Evolutionary conservation across 495 filamentous ascomycete species (phyloP).

Genomic region (Neurospora sp.): DNA sequence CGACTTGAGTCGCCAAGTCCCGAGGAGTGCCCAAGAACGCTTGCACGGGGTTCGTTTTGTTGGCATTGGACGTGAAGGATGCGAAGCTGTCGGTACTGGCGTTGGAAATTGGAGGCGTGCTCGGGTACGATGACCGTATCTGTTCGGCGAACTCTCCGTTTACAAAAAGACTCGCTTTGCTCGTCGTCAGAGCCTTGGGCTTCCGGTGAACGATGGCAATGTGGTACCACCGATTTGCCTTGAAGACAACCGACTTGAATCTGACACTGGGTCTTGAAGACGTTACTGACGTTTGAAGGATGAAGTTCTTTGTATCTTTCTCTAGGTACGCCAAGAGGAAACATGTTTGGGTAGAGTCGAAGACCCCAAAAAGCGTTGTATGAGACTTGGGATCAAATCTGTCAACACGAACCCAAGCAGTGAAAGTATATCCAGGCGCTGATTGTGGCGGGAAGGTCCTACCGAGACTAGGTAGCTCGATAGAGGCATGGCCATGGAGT

Average conservation of each 20-base stretch:
- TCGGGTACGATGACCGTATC: slow-evolving; percentile 78
- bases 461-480: slow-evolving; percentile 77
- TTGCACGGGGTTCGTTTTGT: slow-evolving; percentile 60
- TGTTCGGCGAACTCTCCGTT: slow-evolving; percentile 92
- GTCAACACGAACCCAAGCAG: slow-evolving; percentile 80
- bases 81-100: slow-evolving; percentile 50
- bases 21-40: slow-evolving; percentile 90
- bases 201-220: slow-evolving; percentile 75
- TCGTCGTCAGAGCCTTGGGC: slow-evolving; percentile 61
- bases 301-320: slow-evolving; percentile 89
- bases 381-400: slow-evolving; percentile 75
- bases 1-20: slow-evolving; percentile 74
- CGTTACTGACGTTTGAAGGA: slow-evolving; percentile 88
- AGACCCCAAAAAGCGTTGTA: slow-evolving; percentile 92
- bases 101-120: slow-evolving; percentile 50
- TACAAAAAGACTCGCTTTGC: slow-evolving; percentile 81
- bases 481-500: slow-evolving; percentile 72
- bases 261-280: slow-evolving; percentile 80
- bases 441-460: slow-evolving; percentile 68
- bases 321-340: slow-evolving; percentile 92
- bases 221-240: slow-evolving; percentile 79
- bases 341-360: slow-evolving; percentile 85
- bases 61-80: slow-evolving; percentile 45
- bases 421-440: slow-evolving; percentile 73
- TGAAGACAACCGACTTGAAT: slow-evolving; percentile 74